Percentiles rank a stretch among this genome's conserved stretches.
phyloP scores from a whole-genome alignment of 768 basidiomycete species.

The Boletus rex-veris region DNA sequence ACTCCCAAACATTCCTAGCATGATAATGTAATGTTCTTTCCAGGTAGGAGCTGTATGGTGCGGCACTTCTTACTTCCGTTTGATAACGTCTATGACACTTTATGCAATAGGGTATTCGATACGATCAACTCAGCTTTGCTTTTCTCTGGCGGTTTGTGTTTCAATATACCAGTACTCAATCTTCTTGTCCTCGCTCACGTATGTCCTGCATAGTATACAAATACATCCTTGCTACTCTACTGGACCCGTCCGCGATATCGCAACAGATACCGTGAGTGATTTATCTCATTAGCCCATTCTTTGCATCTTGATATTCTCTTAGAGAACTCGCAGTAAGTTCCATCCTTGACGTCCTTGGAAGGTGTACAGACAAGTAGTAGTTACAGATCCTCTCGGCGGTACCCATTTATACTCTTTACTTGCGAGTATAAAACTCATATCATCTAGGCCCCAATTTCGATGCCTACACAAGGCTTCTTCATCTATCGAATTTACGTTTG shows the following conservation, averaged over 20 bases:
- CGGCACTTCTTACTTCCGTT: too few species aligned
- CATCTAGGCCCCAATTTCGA: neutral
- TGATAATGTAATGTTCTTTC: neutral
- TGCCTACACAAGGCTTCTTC: constrained; percentile 1
- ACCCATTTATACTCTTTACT: neutral
- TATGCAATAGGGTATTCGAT: constrained; percentile 1
- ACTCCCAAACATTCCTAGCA: neutral
- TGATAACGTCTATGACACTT: too few species aligned
- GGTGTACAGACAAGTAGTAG: neutral
- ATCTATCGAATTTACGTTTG: constrained; percentile 9
- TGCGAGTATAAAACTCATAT: neutral
- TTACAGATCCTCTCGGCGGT: constrained; percentile 4
- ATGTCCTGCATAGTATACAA: neutral
- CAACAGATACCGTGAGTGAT: neutral
- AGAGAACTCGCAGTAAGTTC: constrained; percentile 10
- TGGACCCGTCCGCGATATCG: neutral
- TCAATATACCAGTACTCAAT: too few species aligned
- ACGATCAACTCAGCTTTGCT: constrained; percentile 9
- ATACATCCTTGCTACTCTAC: neutral
- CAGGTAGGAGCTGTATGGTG: constrained; percentile 14
- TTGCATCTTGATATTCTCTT: neutral
- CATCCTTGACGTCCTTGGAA: neutral
- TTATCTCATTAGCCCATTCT: neutral
- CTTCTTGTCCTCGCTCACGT: neutral
- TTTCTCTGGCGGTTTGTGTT: constrained; percentile 8